phyloP scores from a whole-genome alignment of 2,329 filamentous ascomycete genomes.

The Tolypocladium nubicola region DNA sequence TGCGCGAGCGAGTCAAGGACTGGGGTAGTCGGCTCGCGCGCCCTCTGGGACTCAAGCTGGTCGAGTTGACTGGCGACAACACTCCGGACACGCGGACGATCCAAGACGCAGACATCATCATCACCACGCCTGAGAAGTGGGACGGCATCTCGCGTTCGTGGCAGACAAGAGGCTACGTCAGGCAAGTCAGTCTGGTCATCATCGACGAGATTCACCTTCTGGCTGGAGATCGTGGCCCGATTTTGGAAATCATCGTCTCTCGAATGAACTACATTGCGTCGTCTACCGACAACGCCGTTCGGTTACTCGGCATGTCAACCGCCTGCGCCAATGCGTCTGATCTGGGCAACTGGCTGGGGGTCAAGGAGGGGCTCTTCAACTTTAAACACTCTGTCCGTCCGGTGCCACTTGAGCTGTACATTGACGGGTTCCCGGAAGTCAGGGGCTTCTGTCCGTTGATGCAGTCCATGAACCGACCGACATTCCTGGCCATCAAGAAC shows the following conservation, averaged over 20 bases:
- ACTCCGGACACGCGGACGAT: constrained; percentile 96
- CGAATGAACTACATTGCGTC: constrained; percentile 98
- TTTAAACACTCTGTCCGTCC: constrained; percentile 95
- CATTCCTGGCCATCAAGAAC: constrained; percentile 90
- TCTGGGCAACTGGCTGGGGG: constrained; percentile 90
- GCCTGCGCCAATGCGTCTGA: constrained; percentile 94
- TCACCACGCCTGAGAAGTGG: constrained; percentile 99
- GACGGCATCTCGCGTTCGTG: constrained; percentile 98
- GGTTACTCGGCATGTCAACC: constrained; percentile 96
- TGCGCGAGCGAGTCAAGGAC: constrained; percentile 91
- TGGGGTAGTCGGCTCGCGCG: constrained; percentile 76
- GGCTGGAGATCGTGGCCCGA: constrained; percentile 92
- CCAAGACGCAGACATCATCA: constrained; percentile 90
- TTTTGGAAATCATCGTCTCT: constrained; percentile 91
- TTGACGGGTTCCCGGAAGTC: constrained; percentile 93
- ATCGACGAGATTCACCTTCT: constrained; percentile 97
- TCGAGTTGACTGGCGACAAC: constrained; percentile 93
- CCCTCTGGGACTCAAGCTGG: constrained; percentile 79
- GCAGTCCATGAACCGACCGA: constrained; percentile 98
- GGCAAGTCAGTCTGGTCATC: constrained; percentile 89
- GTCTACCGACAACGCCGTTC: constrained; percentile 79
- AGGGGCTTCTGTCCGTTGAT: constrained; percentile 94
- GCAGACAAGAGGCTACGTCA: constrained; percentile 94
- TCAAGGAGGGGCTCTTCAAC: constrained; percentile 93
- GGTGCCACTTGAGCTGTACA: constrained; percentile 90